Conservation (phyloP, 768 basidiomycete genomes). For the Podaxis rugospora region DNA sequence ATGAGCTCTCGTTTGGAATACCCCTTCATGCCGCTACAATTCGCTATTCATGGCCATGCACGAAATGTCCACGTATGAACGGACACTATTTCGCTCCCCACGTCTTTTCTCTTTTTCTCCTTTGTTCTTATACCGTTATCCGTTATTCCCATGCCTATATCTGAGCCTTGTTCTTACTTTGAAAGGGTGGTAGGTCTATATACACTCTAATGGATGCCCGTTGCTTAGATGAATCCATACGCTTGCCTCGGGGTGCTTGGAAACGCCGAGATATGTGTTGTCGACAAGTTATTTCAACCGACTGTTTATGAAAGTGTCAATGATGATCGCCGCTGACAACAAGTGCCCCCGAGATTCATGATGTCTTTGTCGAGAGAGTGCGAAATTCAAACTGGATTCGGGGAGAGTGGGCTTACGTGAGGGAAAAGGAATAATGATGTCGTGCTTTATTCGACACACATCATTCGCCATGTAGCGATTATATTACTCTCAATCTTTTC, state of each 20-base stretch:
- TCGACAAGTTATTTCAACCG: too few relatives aligned
- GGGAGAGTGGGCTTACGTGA: not conserved
- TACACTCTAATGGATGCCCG: slow-evolving; percentile 13
- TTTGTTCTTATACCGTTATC: slow-evolving; percentile 14
- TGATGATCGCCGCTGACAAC: too few relatives aligned
- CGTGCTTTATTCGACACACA: not conserved
- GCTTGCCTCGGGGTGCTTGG: not conserved
- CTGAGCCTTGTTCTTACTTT: slow-evolving; percentile 15
- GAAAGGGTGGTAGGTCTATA: slow-evolving; percentile 12
- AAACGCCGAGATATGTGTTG: not conserved
- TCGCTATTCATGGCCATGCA: slow-evolving; percentile 36
- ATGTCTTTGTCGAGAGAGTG: not conserved
- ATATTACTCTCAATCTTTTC: not conserved
- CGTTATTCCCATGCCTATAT: slow-evolving; percentile 16
- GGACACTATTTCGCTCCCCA: slow-evolving; percentile 26
- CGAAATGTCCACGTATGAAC: slow-evolving; percentile 33
- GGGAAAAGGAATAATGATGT: not conserved
- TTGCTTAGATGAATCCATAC: slow-evolving; percentile 4
- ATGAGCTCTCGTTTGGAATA: slow-evolving; percentile 24
- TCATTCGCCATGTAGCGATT: not conserved
- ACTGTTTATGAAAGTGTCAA: too few relatives aligned
- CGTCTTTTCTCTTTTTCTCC: slow-evolving; percentile 21
- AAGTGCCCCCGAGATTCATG: too few relatives aligned
- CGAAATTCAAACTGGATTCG: not conserved
- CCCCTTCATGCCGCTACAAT: slow-evolving; percentile 28